phyloP scores from a whole-genome alignment of 208 protist species.

The Strigomonas culicis region DNA sequence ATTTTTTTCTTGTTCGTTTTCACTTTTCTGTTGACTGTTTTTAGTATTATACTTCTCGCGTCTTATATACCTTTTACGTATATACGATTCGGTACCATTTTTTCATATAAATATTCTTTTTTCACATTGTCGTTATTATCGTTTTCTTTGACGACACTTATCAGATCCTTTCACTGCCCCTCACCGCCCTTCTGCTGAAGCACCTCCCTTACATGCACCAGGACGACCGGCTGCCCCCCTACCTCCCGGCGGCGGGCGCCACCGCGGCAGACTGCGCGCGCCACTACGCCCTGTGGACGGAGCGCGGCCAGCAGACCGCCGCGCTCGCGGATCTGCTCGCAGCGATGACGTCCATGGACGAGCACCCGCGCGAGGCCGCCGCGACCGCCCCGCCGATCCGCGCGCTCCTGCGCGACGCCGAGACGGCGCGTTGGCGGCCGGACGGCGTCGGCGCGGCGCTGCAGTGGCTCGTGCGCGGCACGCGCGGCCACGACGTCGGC shows the following conservation, averaged over 20 bases:
- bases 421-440: not conserved
- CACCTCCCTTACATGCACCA: not conserved
- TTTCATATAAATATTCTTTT: no score
- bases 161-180: no score
- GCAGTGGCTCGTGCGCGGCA: not conserved
- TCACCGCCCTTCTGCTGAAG: no score
- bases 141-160: no score
- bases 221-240: not conserved
- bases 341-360: conserved; percentile 3
- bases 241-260: not conserved
- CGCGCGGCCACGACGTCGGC: not conserved
- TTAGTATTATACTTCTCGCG: no score
- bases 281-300: not conserved
- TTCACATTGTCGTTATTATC: no score
- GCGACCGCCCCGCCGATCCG: not conserved
- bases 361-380: not conserved
- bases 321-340: not conserved
- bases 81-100: no score
- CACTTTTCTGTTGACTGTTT: no score
- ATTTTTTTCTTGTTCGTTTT: no score
- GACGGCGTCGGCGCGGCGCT: not conserved
- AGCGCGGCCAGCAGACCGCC: not conserved
- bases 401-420: not conserved
- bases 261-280: not conserved
- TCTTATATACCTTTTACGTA: no score